A percentile compares a stretch with the other conserved stretches of the same genome.
phyloP scores from a whole-genome alignment of 2,329 filamentous ascomycete genomes.

The Ophiobolus disseminans region DNA sequence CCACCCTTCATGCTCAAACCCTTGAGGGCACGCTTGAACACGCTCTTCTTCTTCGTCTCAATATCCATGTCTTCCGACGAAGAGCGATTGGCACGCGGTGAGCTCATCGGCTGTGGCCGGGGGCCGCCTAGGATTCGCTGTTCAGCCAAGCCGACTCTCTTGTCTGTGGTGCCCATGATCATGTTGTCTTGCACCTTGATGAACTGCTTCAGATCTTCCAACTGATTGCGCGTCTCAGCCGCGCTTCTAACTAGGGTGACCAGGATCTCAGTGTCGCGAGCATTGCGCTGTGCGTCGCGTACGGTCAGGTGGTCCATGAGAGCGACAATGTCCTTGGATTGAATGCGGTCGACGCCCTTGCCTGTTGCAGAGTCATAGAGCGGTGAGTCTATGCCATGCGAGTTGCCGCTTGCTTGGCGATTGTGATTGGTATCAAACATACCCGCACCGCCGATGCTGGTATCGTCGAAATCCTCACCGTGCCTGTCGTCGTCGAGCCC shows the following conservation, averaged over 20 bases:
- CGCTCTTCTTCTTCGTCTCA: conserved; percentile 82
- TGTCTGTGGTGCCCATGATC: conserved; percentile 85
- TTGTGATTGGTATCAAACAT: conserved; percentile 55
- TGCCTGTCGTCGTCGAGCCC: conserved; percentile 64
- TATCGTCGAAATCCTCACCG: conserved; percentile 58
- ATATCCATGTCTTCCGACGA: conserved; percentile 62
- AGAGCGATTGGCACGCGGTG: conserved; percentile 64
- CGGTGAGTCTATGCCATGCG: conserved; percentile 87
- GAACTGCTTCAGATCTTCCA: conserved; percentile 92
- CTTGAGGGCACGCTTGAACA: conserved; percentile 94
- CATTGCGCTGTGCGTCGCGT: conserved; percentile 93
- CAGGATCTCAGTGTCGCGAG: conserved; percentile 93
- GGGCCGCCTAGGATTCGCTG: conserved; percentile 85
- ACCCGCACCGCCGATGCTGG: conserved; percentile 52
- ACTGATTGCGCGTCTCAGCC: conserved; percentile 95
- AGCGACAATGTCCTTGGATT: conserved; percentile 95
- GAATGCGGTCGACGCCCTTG: conserved; percentile 85
- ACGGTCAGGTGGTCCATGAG: conserved; percentile 99
- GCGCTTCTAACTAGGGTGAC: conserved; percentile 92
- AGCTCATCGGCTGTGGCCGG: conserved; percentile 69
- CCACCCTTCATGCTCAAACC: conserved; percentile 86
- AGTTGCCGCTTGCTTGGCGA: conserved; percentile 84
- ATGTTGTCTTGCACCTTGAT: conserved; percentile 89
- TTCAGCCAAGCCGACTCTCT: conserved; percentile 84
- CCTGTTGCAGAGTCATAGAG: conserved; percentile 91